Evolutionary conservation across 2,329 filamentous ascomycete genomes (phyloP).

Genomic region (Xylariaceae sp.): DNA sequence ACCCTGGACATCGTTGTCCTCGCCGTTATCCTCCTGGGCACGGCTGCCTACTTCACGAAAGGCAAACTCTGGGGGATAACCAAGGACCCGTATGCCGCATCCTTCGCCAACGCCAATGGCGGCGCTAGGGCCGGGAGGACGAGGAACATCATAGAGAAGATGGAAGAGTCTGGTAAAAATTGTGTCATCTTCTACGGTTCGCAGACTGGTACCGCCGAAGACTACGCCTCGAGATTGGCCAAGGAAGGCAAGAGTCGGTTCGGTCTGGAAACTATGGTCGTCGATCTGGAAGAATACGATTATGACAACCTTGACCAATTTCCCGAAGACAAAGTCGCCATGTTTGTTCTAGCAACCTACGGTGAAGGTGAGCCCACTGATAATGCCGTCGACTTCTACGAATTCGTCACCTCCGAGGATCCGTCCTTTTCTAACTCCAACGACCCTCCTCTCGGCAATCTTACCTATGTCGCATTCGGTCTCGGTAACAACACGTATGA

Average conservation of each 20-base stretch:
- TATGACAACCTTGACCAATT: slow-evolving; percentile 91
- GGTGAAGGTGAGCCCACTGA: slow-evolving; percentile 98
- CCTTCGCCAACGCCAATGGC: slow-evolving; percentile 72
- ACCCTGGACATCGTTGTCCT: slow-evolving; percentile 95
- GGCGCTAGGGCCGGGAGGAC: slow-evolving; percentile 81
- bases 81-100: slow-evolving; percentile 86
- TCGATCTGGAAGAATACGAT: slow-evolving; percentile 97
- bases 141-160: slow-evolving; percentile 91
- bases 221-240: slow-evolving; percentile 93
- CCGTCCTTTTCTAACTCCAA: slow-evolving; percentile 77
- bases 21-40: slow-evolving; percentile 81
- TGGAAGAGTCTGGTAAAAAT: slow-evolving; percentile 95
- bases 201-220: slow-evolving; percentile 96
- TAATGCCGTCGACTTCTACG: slow-evolving; percentile 98
- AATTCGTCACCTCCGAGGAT: slow-evolving; percentile 88
- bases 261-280: slow-evolving; percentile 97
- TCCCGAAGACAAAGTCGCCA: slow-evolving; percentile 86
- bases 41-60: slow-evolving; percentile 96
- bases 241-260: slow-evolving; percentile 98
- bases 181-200: slow-evolving; percentile 99
- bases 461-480: slow-evolving; percentile 95
- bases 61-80: slow-evolving; percentile 89
- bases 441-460: slow-evolving; percentile 77
- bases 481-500: slow-evolving; percentile 99
- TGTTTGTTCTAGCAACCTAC: slow-evolving; percentile 97